phyloP scores from a whole-genome alignment of 192 early-diverging fungal species.

The Coemansia sp. region DNA sequence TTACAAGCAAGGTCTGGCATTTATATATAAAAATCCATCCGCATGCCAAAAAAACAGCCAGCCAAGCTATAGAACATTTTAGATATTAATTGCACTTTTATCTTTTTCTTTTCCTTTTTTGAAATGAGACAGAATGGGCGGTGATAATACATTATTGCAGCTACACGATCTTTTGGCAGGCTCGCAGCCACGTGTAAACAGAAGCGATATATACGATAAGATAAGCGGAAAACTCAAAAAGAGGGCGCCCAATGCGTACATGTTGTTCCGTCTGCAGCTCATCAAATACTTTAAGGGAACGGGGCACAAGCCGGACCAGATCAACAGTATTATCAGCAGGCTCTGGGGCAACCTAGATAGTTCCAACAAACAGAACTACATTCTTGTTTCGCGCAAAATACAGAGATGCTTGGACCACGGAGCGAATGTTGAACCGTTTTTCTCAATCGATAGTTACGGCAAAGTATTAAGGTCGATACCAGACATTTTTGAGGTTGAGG shows the following conservation, averaged over 20 bases:
- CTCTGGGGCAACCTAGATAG: slow-evolving; percentile 1
- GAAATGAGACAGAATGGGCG: neutral
- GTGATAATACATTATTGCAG: neutral
- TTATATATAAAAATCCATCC: no score
- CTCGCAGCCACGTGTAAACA: neutral
- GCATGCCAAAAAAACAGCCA: no score
- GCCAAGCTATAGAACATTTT: no score
- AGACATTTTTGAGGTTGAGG: neutral
- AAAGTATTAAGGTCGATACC: neutral
- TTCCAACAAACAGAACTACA: slow-evolving; percentile 5
- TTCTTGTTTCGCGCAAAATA: slow-evolving; percentile 1
- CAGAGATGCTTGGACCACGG: slow-evolving; percentile 11
- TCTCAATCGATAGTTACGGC: neutral
- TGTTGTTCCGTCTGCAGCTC: slow-evolving; percentile 21
- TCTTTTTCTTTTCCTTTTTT: neutral
- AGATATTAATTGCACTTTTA: no score
- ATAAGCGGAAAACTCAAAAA: slow-evolving; percentile 7
- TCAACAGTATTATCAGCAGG: slow-evolving; percentile 10
- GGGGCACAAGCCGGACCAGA: slow-evolving; percentile 7
- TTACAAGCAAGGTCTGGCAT: no score
- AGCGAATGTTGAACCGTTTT: neutral
- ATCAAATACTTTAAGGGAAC: slow-evolving; percentile 24
- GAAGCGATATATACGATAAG: slow-evolving; percentile 10
- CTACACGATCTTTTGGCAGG: neutral
- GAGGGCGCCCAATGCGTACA: slow-evolving; percentile 28